A percentile compares a stretch with the other conserved stretches of the same genome.
These are phyloP conservation scores for Mucor ambiguus DNA, from an alignment of 371 early-diverging fungal genomes.

Conservation along the genomic window DNA sequence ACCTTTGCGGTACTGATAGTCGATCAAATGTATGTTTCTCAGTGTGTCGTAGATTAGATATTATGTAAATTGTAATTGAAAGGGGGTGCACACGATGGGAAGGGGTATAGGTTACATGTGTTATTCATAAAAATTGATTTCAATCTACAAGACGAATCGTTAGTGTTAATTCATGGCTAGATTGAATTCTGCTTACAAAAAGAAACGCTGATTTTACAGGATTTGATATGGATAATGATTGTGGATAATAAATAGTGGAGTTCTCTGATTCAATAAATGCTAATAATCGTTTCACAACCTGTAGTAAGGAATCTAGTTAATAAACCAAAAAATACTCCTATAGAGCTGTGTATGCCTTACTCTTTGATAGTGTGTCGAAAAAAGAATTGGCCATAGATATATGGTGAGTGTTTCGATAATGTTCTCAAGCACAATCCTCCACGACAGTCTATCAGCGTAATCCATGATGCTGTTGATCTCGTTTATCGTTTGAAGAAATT, in stretches of 20 bases:
- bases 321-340: neutral
- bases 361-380: conserved; percentile 50
- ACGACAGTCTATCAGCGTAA: conserved; percentile 47
- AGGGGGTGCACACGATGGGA: neutral
- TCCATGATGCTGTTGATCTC: conserved; percentile 43
- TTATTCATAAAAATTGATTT: conserved; percentile 30
- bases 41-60: neutral
- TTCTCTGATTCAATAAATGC: conserved; percentile 50
- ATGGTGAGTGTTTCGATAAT: conserved; percentile 49
- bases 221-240: conserved; percentile 40
- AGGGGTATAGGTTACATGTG: neutral
- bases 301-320: neutral
- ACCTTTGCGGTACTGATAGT: neutral
- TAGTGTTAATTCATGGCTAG: neutral
- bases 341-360: conserved; percentile 19
- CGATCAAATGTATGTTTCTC: neutral
- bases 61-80: conserved; percentile 2
- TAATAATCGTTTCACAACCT: conserved; percentile 39
- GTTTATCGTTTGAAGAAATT: conserved; percentile 41
- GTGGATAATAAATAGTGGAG: conserved; percentile 34
- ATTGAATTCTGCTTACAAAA: conserved; percentile 37
- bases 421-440: conserved; percentile 44
- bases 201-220: conserved; percentile 53
- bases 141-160: conserved; percentile 23
- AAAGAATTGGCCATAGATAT: conserved; percentile 49